These are phyloP conservation scores for Pittosporum tobira DNA, from an alignment of 129 eudicot species.

Conservation along the genomic window DNA sequence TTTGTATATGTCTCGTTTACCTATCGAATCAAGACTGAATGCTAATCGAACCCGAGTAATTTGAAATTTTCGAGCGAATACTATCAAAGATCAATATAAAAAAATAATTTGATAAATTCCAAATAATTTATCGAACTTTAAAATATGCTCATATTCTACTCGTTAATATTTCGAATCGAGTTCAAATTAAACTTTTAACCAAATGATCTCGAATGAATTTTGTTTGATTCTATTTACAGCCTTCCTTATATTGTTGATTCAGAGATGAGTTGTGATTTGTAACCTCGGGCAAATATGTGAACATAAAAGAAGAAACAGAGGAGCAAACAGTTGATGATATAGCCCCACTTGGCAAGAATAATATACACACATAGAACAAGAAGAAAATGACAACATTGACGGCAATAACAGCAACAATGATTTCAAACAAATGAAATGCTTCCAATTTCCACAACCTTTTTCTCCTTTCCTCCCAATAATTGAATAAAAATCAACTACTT, in stretches of 20 bases:
- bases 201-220: no score
- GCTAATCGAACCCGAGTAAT: no score
- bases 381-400: constrained; percentile 6
- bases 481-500: neutral
- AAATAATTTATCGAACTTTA: no score
- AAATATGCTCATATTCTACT: no score
- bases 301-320: constrained; percentile 16
- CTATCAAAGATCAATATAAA: no score
- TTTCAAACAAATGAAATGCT: neutral
- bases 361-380: constrained; percentile 11
- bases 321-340: constrained; percentile 26
- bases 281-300: constrained; percentile 17
- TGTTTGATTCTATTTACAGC: no score
- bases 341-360: constrained; percentile 30
- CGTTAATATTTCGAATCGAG: no score
- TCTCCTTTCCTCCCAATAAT: constrained; percentile 2
- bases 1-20: no score
- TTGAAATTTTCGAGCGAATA: no score
- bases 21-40: no score
- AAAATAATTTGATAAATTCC: no score
- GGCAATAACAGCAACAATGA: constrained; percentile 7
- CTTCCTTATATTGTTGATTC: constrained; percentile 36
- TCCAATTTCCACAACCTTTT: constrained; percentile 4
- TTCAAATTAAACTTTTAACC: no score
- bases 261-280: constrained; percentile 24